Evolutionary conservation across 495 filamentous ascomycete genomes (phyloP).

Genomic region (Tuber borchii): DNA sequence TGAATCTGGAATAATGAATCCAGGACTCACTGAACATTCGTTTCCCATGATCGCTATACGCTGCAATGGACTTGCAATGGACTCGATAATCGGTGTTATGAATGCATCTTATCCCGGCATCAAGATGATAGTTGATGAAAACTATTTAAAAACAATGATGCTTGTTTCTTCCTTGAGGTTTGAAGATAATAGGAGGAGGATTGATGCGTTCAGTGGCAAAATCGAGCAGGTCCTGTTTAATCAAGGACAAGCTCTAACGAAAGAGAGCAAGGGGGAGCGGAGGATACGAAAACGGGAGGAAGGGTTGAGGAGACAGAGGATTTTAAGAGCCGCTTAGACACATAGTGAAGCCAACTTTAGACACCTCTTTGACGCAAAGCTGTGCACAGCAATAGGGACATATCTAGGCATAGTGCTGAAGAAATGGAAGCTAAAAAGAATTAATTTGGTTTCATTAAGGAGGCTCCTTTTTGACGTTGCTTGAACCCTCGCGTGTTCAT

Average conservation of each 20-base stretch:
- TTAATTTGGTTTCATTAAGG: background rate
- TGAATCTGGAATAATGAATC: conserved; percentile 65
- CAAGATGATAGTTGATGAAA: conserved; percentile 43
- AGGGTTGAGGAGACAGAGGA: conserved; percentile 30
- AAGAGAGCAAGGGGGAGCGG: conserved; percentile 30
- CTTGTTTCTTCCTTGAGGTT: conserved; percentile 71
- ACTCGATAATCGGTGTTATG: conserved; percentile 64
- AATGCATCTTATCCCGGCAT: conserved; percentile 42
- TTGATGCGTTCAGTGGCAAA: conserved; percentile 20
- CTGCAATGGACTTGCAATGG: conserved; percentile 69
- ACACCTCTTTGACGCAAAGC: background rate
- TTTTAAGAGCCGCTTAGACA: conserved; percentile 10
- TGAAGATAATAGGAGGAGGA: conserved; percentile 62
- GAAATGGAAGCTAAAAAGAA: background rate
- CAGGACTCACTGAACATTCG: conserved; percentile 45
- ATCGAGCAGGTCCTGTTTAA: conserved; percentile 26
- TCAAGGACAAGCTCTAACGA: background rate
- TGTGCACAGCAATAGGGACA: background rate
- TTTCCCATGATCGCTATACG: conserved; percentile 75
- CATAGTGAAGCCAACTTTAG: background rate
- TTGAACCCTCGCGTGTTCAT: background rate
- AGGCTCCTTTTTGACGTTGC: background rate
- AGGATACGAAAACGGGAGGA: conserved; percentile 33
- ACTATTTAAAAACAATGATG: conserved; percentile 55
- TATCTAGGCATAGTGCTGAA: background rate